phyloP scores from a whole-genome alignment of 306 rosid genomes.

The Medicago arabica region DNA sequence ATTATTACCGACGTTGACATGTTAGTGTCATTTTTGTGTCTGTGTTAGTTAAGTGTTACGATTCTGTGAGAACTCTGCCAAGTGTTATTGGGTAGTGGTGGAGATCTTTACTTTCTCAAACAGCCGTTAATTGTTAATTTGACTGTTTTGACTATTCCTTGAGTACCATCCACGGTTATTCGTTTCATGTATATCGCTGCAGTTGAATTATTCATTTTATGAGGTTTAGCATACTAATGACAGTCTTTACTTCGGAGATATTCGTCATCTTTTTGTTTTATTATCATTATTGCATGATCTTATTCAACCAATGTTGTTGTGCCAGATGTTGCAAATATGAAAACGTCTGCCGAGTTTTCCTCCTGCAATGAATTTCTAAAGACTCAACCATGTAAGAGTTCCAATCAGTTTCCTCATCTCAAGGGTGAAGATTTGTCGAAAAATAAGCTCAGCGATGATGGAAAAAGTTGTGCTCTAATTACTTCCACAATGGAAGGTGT shows the following conservation, averaged over 20 bases:
- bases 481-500: slow-evolving; percentile 53
- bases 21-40: neutral
- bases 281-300: slow-evolving; percentile 34
- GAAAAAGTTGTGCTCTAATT: slow-evolving; percentile 51
- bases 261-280: neutral
- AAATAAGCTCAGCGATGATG: slow-evolving; percentile 40
- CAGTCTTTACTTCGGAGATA: neutral
- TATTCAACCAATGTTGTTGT: slow-evolving; percentile 37
- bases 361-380: slow-evolving; percentile 49
- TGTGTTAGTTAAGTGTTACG: neutral
- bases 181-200: neutral
- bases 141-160: neutral
- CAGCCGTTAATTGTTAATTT: neutral
- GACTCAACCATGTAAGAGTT: slow-evolving; percentile 52
- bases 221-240: slow-evolving; percentile 2
- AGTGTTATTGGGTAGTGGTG: slow-evolving; percentile 28
- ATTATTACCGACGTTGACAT: too few species aligned
- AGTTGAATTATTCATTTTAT: slow-evolving; percentile 9
- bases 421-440: slow-evolving; percentile 52
- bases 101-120: slow-evolving; percentile 10
- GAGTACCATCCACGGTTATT: neutral
- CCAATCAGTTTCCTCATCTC: slow-evolving; percentile 47
- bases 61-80: slow-evolving; percentile 2
- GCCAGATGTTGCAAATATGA: slow-evolving; percentile 59
- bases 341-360: slow-evolving; percentile 50